Evolutionary conservation across 2,329 filamentous ascomycete genomes (phyloP).

Genomic region (Alternaria brassicae): DNA sequence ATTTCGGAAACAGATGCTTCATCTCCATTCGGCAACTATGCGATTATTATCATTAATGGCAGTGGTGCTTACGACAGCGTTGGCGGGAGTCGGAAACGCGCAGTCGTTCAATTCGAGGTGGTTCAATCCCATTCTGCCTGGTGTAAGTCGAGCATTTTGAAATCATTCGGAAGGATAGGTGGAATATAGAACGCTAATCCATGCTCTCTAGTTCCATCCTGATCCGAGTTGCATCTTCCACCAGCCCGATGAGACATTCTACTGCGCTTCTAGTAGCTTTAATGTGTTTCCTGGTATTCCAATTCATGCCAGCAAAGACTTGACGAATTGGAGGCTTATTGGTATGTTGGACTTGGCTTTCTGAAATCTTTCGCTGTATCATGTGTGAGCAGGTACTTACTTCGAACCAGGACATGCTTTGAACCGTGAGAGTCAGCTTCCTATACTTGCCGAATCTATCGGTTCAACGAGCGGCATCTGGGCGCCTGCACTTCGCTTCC

Average conservation of each 20-base stretch:
- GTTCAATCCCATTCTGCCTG: constrained; percentile 58
- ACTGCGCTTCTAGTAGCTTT: constrained; percentile 62
- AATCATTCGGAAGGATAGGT: not conserved
- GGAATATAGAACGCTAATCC: not conserved
- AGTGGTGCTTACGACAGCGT: not conserved
- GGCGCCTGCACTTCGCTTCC: constrained; percentile 52
- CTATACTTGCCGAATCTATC: constrained; percentile 45
- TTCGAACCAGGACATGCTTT: constrained; percentile 39
- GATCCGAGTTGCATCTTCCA: constrained; percentile 58
- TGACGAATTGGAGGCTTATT: constrained; percentile 59
- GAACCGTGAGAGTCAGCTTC: constrained; percentile 49
- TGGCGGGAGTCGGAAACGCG: not conserved
- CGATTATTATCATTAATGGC: not conserved
- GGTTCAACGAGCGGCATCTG: constrained; percentile 50
- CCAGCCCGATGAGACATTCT: constrained; percentile 56
- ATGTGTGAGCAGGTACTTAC: not conserved
- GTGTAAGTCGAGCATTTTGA: constrained; percentile 23
- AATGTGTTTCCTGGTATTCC: constrained; percentile 62
- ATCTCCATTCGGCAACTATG: not conserved
- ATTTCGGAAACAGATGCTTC: not conserved
- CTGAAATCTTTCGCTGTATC: not conserved
- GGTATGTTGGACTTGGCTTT: constrained; percentile 20
- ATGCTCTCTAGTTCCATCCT: constrained; percentile 50
- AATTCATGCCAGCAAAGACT: constrained; percentile 61
- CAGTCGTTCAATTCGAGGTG: constrained; percentile 19